Base-by-base conservation (phyloP, 305 asterid species). In the Withania somnifera region DNA sequence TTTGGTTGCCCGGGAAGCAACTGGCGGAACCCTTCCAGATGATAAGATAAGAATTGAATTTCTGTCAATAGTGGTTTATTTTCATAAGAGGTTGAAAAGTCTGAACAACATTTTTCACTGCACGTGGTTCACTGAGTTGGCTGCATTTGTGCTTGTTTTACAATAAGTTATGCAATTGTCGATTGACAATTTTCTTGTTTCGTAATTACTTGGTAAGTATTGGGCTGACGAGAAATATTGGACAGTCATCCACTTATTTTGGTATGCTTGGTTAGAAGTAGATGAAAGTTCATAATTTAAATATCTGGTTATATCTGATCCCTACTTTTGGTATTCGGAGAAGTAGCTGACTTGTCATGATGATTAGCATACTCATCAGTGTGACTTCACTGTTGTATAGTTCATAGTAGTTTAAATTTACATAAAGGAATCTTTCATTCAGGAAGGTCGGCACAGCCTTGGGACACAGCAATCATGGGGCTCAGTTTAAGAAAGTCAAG, bases 321-420 rank as follows among this genome's bases (percentile, higher is more conserved):
- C 53, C n/a, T 38, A 40, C 53, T 38, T 11, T 38, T 75, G 61
- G 28, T 26, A 26, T 8, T 47, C 11, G 45, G 40, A 47, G 17
- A 75, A 75, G 61, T 75, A 47, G 79, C 17, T 73, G 61, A 8
- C 79, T 42, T 71, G 78, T 71, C 78, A 42, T 71, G 78, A 14
- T 26, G 34, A 71, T 42, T 45, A 3, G 57, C 57, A 45, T 42
- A 71, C 34, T 14, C 34, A 73, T 24, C 7, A 10, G 42, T 2
- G 24, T 47, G 78, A 71, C 57, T 1, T 71, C 78, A 42, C 57
- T 42, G 79, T 8, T 73, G 28, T 75, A 26, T 50, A 75, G 15
- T 19, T 47, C 42, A 71, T 47, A 26, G 42, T 40, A 38, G 53
- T 68, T 67, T 68, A 28, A 38, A 13, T 42, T 73, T 50, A 4